Base-by-base conservation (phyloP, 2,329 filamentous ascomycete species). In the Verticillium nonalfalfae region DNA sequence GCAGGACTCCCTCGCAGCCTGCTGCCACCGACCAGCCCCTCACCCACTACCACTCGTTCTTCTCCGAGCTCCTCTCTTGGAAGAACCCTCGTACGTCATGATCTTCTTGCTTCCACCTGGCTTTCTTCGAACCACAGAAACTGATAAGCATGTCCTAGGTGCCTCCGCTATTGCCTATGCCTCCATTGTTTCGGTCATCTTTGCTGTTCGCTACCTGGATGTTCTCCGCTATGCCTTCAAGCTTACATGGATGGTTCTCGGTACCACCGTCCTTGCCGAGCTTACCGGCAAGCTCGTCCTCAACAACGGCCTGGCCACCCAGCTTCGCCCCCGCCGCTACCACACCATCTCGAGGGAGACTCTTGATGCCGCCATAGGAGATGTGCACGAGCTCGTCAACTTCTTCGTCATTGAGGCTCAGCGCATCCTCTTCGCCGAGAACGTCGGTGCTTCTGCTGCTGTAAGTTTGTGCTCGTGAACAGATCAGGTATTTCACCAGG, bases 321-420 rank as follows among this genome's bases (percentile, higher is more conserved):
- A 89, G 74, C 73, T 90, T 68, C 85, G 87, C 67, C 87, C 87
- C 60, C 84, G 81, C 72, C 82, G 83, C 72, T 90, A 90, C 77
- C 88, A 87, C 74, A 88, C 85, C 5, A 74, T 90, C 52, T 82
- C 87, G 10, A 81, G 83, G 66, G 83, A 87, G 67, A 85, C 84
- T 7, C 74, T 90, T 45, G 84, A 90, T 68, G 73, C 75, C 61
- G 67, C 87, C 65, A 82, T 88, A 67, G 85, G 84, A 61, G 87
- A 90, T 66, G 77, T 86, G 50, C 84, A 89, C 69, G 87, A 90
- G 75, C 80, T 90, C 63, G 74, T 87, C 76, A 90, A 90, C 80
- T 90, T 90, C 74, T 86, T 90, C 68, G 80, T 89, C 64, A 88
- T 90, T 61, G 88, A 90, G 77, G 78, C 81, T 58, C 88, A 90